A percentile compares a stretch with the other conserved stretches of the same genome.
phyloP scores from a whole-genome alignment of 305 asterid species.

The Plantago coronopus region DNA sequence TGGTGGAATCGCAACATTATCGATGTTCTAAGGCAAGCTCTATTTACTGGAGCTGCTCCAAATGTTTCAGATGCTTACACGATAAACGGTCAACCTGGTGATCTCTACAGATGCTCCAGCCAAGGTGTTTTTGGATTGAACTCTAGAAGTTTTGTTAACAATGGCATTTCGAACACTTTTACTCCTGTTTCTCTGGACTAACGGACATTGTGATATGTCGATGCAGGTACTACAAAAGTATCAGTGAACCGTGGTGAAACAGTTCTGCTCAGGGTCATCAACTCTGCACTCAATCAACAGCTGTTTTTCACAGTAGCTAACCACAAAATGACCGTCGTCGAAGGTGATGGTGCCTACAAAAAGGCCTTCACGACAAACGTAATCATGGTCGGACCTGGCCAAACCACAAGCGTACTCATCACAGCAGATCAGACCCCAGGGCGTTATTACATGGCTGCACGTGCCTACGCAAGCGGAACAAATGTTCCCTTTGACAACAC shows the following conservation, averaged over 20 bases:
- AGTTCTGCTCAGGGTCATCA: slow-evolving; percentile 47
- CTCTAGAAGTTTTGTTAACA: not conserved
- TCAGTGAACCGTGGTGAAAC: slow-evolving; percentile 42
- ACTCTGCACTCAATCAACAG: slow-evolving; percentile 61
- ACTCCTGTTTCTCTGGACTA: not conserved
- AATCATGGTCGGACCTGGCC: slow-evolving; percentile 54
- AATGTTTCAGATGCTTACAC: slow-evolving; percentile 49
- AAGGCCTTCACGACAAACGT: slow-evolving; percentile 39
- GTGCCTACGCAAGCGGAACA: slow-evolving; percentile 34
- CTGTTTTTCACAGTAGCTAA: slow-evolving; percentile 50
- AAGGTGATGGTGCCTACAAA: slow-evolving; percentile 38
- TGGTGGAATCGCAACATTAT: slow-evolving; percentile 44
- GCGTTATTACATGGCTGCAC: slow-evolving; percentile 48
- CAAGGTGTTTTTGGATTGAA: slow-evolving; percentile 24
- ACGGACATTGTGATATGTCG: not conserved
- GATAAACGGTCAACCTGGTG: slow-evolving; percentile 54
- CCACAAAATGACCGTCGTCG: slow-evolving; percentile 50
- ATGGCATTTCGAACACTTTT: too few species aligned
- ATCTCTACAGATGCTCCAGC: slow-evolving; percentile 46
- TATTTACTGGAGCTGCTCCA: slow-evolving; percentile 44
- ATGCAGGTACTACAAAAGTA: slow-evolving; percentile 37
- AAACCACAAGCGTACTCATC: slow-evolving; percentile 50
- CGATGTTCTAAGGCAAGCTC: slow-evolving; percentile 32
- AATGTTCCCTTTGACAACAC: slow-evolving; percentile 47
- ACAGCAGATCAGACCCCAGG: slow-evolving; percentile 39